Evolutionary conservation across 2,329 filamentous ascomycete genomes (phyloP).

Genomic region (Escovopsis sp.): DNA sequence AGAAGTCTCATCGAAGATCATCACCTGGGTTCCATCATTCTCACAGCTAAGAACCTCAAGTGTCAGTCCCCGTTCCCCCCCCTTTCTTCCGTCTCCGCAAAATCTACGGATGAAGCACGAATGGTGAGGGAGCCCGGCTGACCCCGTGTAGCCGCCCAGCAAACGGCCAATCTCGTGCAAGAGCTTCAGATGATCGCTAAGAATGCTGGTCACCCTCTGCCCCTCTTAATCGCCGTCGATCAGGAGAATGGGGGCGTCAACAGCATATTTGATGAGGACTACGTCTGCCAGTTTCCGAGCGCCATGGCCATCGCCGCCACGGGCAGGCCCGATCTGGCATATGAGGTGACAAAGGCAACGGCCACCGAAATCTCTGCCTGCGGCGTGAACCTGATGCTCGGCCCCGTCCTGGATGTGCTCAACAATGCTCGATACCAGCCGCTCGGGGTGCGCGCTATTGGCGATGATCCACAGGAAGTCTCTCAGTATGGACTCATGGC

Average conservation of each 20-base stretch:
- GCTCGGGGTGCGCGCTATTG: slow-evolving; percentile 73
- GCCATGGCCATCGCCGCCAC: slow-evolving; percentile 95
- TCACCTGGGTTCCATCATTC: slow-evolving; percentile 74
- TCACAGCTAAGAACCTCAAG: slow-evolving; percentile 76
- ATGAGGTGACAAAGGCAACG: slow-evolving; percentile 82
- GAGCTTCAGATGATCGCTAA: slow-evolving; percentile 88
- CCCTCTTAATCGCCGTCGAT: slow-evolving; percentile 79
- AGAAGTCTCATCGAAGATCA: slow-evolving; percentile 66
- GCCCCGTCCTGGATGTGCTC: slow-evolving; percentile 83
- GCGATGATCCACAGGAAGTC: slow-evolving; percentile 89
- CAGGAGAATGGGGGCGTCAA: slow-evolving; percentile 98
- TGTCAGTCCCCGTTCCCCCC: slow-evolving; percentile 33
- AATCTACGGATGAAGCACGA: background rate
- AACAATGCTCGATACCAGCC: slow-evolving; percentile 88
- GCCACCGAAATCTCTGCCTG: slow-evolving; percentile 85
- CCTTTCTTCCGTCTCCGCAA: background rate
- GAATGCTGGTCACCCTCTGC: slow-evolving; percentile 77
- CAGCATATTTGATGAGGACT: slow-evolving; percentile 88
- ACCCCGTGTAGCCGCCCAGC: slow-evolving; percentile 57
- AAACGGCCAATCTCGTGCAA: slow-evolving; percentile 75
- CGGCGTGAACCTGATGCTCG: slow-evolving; percentile 90
- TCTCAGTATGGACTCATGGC: slow-evolving; percentile 84
- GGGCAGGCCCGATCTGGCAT: slow-evolving; percentile 70
- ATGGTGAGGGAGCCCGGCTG: slow-evolving; percentile 2
- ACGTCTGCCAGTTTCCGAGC: slow-evolving; percentile 91